phyloP scores from a whole-genome alignment of 257 asterid species.

The Ophiorrhiza pumila region DNA sequence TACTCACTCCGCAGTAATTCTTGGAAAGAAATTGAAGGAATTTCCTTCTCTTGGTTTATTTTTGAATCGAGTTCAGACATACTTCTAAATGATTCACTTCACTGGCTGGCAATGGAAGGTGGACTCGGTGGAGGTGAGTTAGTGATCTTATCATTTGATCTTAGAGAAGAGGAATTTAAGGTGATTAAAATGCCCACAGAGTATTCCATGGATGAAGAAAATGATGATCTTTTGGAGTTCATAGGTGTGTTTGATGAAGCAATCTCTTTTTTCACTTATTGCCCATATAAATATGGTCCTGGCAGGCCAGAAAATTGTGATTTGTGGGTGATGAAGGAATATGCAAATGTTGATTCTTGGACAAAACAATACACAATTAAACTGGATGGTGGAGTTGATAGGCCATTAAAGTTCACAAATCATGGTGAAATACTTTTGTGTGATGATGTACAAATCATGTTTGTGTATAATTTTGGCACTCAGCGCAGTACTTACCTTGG shows the following conservation, averaged over 20 bases:
- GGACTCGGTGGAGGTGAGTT: not conserved
- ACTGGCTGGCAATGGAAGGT: constrained; percentile 6
- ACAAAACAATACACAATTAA: not conserved
- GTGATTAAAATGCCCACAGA: not conserved
- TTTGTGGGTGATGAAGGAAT: constrained; percentile 24
- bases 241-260: not conserved
- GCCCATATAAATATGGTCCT: not conserved
- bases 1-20: constrained; percentile 13
- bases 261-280: not conserved
- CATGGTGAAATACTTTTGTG: constrained; percentile 1
- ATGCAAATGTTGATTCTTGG: constrained; percentile 22
- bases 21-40: not conserved
- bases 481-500: not conserved
- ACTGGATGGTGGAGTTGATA: not conserved
- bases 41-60: constrained; percentile 9
- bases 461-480: constrained; percentile 1
- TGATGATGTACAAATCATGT: not conserved
- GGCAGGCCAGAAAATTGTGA: not conserved
- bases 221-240: not conserved
- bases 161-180: constrained; percentile 4
- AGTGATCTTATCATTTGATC: constrained; percentile 16
- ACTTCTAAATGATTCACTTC: constrained; percentile 9
- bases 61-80: not conserved
- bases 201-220: not conserved
- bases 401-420: constrained; percentile 10